Base-by-base conservation (phyloP, 163 green algal genomes). In the Chlorella variabilis region DNA sequence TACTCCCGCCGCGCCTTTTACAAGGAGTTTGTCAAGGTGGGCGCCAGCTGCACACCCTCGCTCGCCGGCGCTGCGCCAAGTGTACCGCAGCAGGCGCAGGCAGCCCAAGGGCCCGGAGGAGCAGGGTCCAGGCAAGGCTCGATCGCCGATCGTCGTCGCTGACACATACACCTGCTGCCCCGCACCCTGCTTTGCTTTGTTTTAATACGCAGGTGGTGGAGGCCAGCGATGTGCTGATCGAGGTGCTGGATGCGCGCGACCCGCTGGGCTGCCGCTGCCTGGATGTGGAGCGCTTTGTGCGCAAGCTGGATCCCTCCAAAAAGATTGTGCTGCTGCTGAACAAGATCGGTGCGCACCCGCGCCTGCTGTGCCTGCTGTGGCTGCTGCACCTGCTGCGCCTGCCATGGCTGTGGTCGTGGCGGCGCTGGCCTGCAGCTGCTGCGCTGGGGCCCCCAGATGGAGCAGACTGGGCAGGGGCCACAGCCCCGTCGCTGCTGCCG, bases 241-340 rank as follows among this genome's bases (percentile, higher is more conserved):
- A 97, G 89, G 97, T 99, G 61, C 82, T 99, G 73, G 97, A 99
- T 79, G 97, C 96, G 13, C 90, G 97, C 25, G 97, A 99, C 89
- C 97, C 97, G n/a, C 61, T 95, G 8, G 93, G 90, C 18, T 97
- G 93, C 87, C 93, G 97, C 54, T 99, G 95, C 90, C 45, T 70
- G 8, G 96, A 99, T 54, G 92, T 99, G 25, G 97, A 99, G 90
- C 90, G 92, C 17, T 96, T 96, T 81, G 90, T 99, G n/a, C 82
- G 92, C 33, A 68, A 80, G 9, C 85, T 86, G 5, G 91, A 93
- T 81, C 87, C 95, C 41, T 90, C 94, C 84, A 99, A 99, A 86
- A 91, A 92, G 45, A 89, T 99, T 79, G 89, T 99, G 54, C 91
- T 99, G 71, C 89, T 99, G 81, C 91, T 99, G 31, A 99, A 99